Conservation (phyloP, 2,329 filamentous ascomycete species). For the Botrytis byssoidea region DNA sequence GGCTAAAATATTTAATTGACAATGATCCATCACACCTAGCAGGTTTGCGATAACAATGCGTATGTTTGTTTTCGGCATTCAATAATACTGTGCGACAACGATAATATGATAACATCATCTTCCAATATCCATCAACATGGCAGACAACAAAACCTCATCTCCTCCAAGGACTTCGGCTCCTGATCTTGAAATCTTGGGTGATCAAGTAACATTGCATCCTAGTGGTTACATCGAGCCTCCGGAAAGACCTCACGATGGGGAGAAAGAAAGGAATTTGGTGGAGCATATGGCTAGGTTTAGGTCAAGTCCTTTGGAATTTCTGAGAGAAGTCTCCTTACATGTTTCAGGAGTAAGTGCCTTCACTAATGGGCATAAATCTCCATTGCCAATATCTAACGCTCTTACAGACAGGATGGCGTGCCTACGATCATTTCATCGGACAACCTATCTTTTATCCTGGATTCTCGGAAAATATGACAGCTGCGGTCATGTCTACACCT, state of each 20-base stretch:
- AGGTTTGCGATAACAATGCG: neutral
- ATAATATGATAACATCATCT: neutral
- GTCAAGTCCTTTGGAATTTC: conserved; percentile 68
- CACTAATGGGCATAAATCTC: neutral
- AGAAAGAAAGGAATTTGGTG: conserved; percentile 68
- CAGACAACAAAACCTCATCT: conserved; percentile 31
- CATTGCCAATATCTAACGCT: conserved; percentile 4
- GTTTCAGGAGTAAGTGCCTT: conserved; percentile 62
- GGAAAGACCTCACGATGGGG: conserved; percentile 46
- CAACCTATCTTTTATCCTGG: conserved; percentile 92
- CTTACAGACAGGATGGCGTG: conserved; percentile 75
- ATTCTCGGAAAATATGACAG: conserved; percentile 88
- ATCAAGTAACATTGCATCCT: conserved; percentile 72
- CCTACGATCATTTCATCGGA: conserved; percentile 86
- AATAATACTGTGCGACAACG: conserved; percentile 5
- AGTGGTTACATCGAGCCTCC: conserved; percentile 61
- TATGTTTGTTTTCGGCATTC: neutral
- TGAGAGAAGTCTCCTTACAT: conserved; percentile 90
- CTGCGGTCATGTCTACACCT: conserved; percentile 69
- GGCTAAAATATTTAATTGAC: conserved; percentile 10
- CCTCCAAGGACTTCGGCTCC: conserved; percentile 55
- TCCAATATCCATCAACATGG: conserved; percentile 36
- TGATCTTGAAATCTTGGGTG: conserved; percentile 74
- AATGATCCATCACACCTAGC: neutral
- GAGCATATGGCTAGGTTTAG: conserved; percentile 87